Conservation (phyloP, 208 protist genomes). For the Spongospora subterranea region DNA sequence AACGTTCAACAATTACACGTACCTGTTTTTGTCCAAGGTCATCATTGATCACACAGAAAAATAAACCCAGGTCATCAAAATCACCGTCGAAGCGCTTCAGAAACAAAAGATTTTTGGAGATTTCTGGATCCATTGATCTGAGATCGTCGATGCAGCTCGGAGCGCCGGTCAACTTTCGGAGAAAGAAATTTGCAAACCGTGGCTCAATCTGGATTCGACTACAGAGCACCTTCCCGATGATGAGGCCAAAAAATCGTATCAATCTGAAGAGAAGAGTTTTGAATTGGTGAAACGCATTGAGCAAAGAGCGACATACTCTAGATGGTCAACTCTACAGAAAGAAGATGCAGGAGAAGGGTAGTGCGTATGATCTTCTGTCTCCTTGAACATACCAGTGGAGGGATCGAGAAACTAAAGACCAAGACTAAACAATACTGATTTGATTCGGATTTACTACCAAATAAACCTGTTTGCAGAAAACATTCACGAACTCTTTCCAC, state of each 20-base stretch:
- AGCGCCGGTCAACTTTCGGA: neutral
- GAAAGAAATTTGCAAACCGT: neutral
- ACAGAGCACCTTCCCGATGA: conserved; percentile 17
- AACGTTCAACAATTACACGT: neutral
- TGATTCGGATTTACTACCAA: neutral
- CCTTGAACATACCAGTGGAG: neutral
- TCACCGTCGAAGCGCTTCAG: conserved; percentile 10
- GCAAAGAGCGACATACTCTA: neutral
- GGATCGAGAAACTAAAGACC: neutral
- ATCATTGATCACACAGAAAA: conserved; percentile 21
- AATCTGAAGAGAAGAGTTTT: neutral
- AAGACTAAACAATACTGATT: neutral
- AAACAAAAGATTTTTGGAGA: conserved; percentile 30
- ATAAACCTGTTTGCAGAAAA: conserved; percentile 20
- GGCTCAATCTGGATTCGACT: conserved; percentile 21
- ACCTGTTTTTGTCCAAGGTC: conserved; percentile 42
- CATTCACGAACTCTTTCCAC: conserved; percentile 18
- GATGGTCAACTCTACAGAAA: neutral
- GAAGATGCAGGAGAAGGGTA: neutral
- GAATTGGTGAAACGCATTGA: neutral
- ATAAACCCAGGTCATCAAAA: neutral
- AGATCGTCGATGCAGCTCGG: conserved; percentile 29
- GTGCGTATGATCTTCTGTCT: neutral
- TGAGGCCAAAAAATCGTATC: neutral
- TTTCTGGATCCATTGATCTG: neutral